A percentile compares a stretch with the other conserved stretches of the same genome.
Conservation (phyloP, 169 alveolate species). For the Cryptosporidium tyzzeri region DNA sequence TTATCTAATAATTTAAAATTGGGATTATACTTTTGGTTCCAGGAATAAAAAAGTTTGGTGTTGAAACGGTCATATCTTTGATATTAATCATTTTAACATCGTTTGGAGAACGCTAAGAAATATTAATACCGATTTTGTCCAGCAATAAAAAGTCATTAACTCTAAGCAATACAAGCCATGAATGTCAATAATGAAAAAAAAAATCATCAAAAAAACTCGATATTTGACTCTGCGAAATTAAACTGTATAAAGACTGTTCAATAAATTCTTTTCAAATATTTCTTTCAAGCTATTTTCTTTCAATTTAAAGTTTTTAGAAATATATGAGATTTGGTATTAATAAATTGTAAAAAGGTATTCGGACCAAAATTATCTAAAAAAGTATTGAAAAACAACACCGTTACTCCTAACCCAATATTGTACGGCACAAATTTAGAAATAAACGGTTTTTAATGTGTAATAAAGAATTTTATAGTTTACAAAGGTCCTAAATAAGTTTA, state of each 20-base stretch:
- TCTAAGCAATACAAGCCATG: not conserved
- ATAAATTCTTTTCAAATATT: not conserved
- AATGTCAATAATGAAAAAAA: not conserved
- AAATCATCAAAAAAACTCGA: slow-evolving; percentile 14
- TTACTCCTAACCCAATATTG: not conserved
- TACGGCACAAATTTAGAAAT: not conserved
- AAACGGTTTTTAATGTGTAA: not conserved
- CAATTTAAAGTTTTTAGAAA: not conserved
- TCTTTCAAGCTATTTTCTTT: not conserved
- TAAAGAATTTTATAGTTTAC: not conserved
- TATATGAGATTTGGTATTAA: not conserved
- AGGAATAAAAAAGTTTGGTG: not conserved
- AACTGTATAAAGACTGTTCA: not conserved
- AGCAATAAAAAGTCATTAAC: not conserved
- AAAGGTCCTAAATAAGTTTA: not conserved
- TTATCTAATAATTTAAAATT: slow-evolving; percentile 31
- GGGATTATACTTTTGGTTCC: slow-evolving; percentile 9
- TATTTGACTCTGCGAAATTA: not conserved
- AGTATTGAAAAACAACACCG: not conserved
- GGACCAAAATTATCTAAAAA: not conserved
- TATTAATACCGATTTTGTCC: not conserved
- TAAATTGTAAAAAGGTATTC: not conserved
- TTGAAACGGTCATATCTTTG: not conserved
- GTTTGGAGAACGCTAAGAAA: not conserved
- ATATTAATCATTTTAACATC: slow-evolving; percentile 1